Percentiles rank a stretch among this genome's conserved stretches.
Evolutionary conservation across 768 basidiomycete species (phyloP).

Genomic region (Mycena polygramma): DNA sequence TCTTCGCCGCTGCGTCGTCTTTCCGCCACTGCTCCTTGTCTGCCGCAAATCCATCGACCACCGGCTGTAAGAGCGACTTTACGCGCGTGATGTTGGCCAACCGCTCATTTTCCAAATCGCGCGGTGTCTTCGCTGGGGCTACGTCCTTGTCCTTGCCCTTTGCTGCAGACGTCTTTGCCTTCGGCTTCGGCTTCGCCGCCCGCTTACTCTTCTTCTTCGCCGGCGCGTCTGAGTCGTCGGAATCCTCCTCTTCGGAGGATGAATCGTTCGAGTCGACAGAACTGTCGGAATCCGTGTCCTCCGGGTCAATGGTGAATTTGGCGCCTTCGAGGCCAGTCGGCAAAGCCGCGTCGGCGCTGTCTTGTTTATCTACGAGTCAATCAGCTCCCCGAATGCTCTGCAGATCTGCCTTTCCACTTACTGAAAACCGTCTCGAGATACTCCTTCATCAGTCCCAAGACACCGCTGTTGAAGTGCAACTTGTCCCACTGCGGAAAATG

Average conservation of each 20-base stretch:
- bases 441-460: background rate
- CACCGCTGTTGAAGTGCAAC: background rate
- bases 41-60: background rate
- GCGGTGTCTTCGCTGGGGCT: too few relatives aligned
- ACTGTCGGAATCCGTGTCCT: background rate
- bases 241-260: background rate
- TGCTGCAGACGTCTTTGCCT: too few relatives aligned
- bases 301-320: background rate
- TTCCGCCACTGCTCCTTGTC: background rate
- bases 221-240: background rate
- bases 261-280: background rate
- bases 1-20: background rate
- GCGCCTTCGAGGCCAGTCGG: background rate
- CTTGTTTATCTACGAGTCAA: background rate
- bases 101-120: too few relatives aligned
- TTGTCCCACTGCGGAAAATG: constrained; percentile 3
- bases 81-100: too few relatives aligned
- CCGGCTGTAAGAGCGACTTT: too few relatives aligned
- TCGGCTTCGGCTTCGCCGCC: too few relatives aligned
- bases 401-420: background rate
- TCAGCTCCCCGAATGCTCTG: background rate
- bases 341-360: background rate
- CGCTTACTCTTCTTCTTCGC: background rate
- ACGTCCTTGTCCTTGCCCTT: too few relatives aligned
- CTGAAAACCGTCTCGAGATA: background rate